Base-by-base conservation (phyloP, 1,139 yeast genomes). In the Geotrichum fermentans region DNA sequence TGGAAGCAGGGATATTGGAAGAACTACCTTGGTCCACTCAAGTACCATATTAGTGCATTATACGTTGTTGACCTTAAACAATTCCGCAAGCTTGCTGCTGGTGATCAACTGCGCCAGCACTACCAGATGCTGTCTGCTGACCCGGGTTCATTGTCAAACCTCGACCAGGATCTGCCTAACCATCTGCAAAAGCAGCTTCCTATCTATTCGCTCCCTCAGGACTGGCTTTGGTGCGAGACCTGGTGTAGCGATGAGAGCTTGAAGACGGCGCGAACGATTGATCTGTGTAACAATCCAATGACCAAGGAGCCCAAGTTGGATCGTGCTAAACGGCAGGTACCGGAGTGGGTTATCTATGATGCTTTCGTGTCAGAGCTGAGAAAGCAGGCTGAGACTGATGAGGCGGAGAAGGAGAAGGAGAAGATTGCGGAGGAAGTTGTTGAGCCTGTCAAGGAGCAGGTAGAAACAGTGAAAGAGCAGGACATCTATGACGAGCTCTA, bases 1-100 rank as follows among this genome's bases (percentile, higher is more conserved):
- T 92, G 98, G 98, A 83, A 88, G 60, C 78, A 79, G 55, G 97
- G 97, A 0, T 92, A 88, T 64, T 92, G 98, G 98, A 69, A 78
- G 50, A 73, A 73, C 3, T 76, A 78, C 26, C 69, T 90, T 39
- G 74, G 77, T 32, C 76, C 78, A 26, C 75, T 75, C 54, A 65
- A 67, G 11, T 92, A 92, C 62, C 96, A 88, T 64, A 86, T 88
- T 55, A 82, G 95, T 65, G 95, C 96, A 0, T 72, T 87, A 33
- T 89, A 80, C 61, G 87, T 89, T 11, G 83, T 90, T 49, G 95
- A 92, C 62, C 73, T 92, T 62, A 68, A 71, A 13, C 71, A 71
- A 51, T 83, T 89, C 64, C 75, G 96, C 56, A 68, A 72, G 18
- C 64, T 77, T 21, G 77, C 75, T 3, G 92, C 88, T 2, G 97